These are phyloP conservation scores for Ogataea allantospora DNA, from an alignment of 805 yeast species.

Conservation along the genomic window DNA sequence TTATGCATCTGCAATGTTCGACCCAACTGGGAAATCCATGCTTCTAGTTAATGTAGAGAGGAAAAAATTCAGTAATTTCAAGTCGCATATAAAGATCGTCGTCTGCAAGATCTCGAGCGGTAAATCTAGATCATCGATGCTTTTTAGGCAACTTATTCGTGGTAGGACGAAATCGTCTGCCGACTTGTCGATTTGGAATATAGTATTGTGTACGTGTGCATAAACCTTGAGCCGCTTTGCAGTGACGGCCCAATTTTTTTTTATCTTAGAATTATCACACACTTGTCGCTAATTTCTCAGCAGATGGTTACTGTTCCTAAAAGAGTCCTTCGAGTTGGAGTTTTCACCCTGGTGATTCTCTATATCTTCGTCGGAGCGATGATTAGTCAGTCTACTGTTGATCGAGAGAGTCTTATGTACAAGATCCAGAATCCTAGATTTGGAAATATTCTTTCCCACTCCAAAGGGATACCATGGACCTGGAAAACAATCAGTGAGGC, in stretches of 20 bases:
- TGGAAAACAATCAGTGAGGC: slow-evolving; percentile 14
- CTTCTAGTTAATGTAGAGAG: too few species aligned
- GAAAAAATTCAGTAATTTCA: too few species aligned
- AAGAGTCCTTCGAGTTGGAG: slow-evolving; percentile 11
- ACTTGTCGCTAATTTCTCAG: slow-evolving; percentile 1
- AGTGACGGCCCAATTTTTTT: neutral
- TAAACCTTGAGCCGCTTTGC: neutral
- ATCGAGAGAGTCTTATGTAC: slow-evolving; percentile 7
- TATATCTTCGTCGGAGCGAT: slow-evolving; percentile 5
- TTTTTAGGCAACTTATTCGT: too few species aligned
- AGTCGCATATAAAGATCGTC: too few species aligned
- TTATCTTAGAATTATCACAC: neutral
- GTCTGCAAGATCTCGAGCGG: too few species aligned
- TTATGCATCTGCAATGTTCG: neutral
- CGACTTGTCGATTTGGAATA: too few species aligned
- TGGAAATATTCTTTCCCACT: slow-evolving; percentile 1
- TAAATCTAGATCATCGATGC: too few species aligned
- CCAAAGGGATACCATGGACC: slow-evolving; percentile 7
- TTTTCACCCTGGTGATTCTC: slow-evolving; percentile 6
- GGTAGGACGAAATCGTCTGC: too few species aligned
- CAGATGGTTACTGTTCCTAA: slow-evolving; percentile 12
- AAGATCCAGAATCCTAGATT: slow-evolving; percentile 11
- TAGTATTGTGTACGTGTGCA: too few species aligned
- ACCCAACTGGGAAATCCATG: too few species aligned
- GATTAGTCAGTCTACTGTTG: slow-evolving; percentile 3